Percentiles rank a stretch among this genome's conserved stretches.
These are phyloP conservation scores for Acacia melanoxylon DNA, from an alignment of 306 rosid species.

Conservation along the genomic window DNA sequence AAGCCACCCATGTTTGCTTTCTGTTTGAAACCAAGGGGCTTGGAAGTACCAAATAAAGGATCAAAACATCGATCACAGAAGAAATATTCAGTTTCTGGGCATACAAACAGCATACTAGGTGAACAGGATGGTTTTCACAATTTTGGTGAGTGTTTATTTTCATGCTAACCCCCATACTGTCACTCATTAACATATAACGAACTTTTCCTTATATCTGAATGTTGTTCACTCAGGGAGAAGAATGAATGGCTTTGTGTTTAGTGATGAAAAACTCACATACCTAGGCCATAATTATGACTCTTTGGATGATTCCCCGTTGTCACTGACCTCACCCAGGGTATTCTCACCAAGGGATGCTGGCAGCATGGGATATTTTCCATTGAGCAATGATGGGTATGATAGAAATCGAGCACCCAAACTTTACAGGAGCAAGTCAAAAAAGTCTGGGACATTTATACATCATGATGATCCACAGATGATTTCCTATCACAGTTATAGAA, in stretches of 20 bases:
- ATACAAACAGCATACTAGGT: conserved; percentile 42
- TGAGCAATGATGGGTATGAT: conserved; percentile 54
- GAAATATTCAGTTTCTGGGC: conserved; percentile 70
- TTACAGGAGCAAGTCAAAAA: conserved; percentile 62
- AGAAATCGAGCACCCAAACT: conserved; percentile 52
- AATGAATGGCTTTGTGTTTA: conserved; percentile 54
- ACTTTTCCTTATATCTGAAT: conserved; percentile 29
- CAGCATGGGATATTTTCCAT: conserved; percentile 40
- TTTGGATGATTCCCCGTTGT: conserved; percentile 76
- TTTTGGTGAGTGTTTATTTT: conserved; percentile 50
- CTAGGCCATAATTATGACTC: conserved; percentile 66
- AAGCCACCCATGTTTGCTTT: conserved; percentile 95
- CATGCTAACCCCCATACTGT: conserved; percentile 9
- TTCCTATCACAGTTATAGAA: conserved; percentile 41
- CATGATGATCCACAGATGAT: conserved; percentile 43
- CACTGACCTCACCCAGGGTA: conserved; percentile 58
- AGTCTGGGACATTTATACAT: conserved; percentile 42
- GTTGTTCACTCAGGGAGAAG: conserved; percentile 73
- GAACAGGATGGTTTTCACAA: conserved; percentile 74
- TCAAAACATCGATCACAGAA: conserved; percentile 82
- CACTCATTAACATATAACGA: neutral
- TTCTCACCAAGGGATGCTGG: conserved; percentile 64
- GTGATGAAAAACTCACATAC: conserved; percentile 65
- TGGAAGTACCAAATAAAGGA: conserved; percentile 78
- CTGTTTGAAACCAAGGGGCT: conserved; percentile 92